phyloP scores from a whole-genome alignment of 1,284 basidiomycete genomes.

The Bjerkandera adusta region DNA sequence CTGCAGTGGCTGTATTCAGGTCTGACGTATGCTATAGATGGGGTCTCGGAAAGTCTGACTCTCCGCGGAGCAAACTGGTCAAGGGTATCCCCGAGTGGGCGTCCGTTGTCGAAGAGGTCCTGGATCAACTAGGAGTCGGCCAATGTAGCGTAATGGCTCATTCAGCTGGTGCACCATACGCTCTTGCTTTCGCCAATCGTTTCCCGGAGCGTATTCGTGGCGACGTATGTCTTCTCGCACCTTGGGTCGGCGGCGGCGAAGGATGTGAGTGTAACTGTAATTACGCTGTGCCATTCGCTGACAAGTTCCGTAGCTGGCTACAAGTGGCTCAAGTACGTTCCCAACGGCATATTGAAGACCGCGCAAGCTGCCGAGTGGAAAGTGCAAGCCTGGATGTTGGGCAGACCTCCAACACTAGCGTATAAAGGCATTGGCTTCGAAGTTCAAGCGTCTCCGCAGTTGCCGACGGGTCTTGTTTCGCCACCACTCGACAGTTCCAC shows the following conservation, averaged over 20 bases:
- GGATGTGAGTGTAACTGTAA: conserved; percentile 55
- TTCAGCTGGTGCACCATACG: conserved; percentile 96
- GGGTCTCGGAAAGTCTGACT: conserved; percentile 88
- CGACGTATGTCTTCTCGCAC: conserved; percentile 86
- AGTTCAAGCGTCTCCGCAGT: conserved; percentile 21
- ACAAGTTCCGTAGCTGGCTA: conserved; percentile 59
- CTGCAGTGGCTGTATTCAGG: too few relatives aligned
- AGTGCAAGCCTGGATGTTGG: conserved; percentile 93
- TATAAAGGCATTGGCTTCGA: conserved; percentile 81
- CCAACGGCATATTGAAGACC: conserved; percentile 89
- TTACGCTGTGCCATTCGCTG: neutral
- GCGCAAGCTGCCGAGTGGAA: conserved; percentile 98
- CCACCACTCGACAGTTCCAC: conserved; percentile 18
- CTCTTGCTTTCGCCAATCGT: conserved; percentile 81
- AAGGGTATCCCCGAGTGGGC: conserved; percentile 92
- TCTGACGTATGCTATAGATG: too few relatives aligned
- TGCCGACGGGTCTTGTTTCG: conserved; percentile 2
- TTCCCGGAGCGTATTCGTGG: conserved; percentile 77
- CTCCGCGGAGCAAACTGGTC: conserved; percentile 62
- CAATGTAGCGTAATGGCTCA: conserved; percentile 91
- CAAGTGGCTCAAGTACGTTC: conserved; percentile 96
- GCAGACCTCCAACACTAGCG: conserved; percentile 84
- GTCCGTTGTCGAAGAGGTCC: conserved; percentile 84
- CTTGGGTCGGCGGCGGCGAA: conserved; percentile 94
- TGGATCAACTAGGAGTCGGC: conserved; percentile 78